Conservation (phyloP, 257 asterid genomes). For the Voacanga thouarsii region DNA sequence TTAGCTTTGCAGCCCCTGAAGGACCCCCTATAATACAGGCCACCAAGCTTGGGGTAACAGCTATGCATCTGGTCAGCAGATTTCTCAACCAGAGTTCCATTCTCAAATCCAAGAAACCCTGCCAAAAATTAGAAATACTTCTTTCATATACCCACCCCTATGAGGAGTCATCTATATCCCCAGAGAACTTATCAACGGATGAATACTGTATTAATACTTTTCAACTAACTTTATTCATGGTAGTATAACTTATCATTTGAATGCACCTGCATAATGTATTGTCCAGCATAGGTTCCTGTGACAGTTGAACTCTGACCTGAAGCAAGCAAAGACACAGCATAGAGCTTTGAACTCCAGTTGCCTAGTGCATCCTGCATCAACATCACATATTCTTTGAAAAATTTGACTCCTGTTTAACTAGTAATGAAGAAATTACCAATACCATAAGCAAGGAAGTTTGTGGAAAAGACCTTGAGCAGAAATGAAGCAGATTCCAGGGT, state of each 20-base stretch:
- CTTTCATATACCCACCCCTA: too few species aligned
- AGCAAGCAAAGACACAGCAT: conserved; percentile 87
- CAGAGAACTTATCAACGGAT: too few species aligned
- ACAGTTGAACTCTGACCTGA: conserved; percentile 97
- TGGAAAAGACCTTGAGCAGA: conserved; percentile 54
- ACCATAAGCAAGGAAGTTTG: neutral
- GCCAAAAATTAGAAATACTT: neutral
- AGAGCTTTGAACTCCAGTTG: conserved; percentile 88
- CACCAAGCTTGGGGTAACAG: conserved; percentile 76
- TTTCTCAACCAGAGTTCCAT: conserved; percentile 85
- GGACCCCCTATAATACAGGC: conserved; percentile 79
- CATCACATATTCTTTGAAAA: neutral
- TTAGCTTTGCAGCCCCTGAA: conserved; percentile 78
- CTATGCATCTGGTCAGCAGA: conserved; percentile 72
- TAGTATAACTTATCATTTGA: neutral
- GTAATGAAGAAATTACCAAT: neutral
- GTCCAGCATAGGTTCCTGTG: conserved; percentile 98
- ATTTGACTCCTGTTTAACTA: too few species aligned
- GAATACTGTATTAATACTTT: too few species aligned
- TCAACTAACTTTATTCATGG: too few species aligned
- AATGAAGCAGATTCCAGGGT: conserved; percentile 79
- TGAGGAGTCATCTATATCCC: too few species aligned
- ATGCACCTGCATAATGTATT: conserved; percentile 87
- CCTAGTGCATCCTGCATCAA: conserved; percentile 66
- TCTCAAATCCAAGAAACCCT: conserved; percentile 91